Base-by-base conservation (phyloP, 345 rosid genomes). In the Rhodamnia rubescens region DNA sequence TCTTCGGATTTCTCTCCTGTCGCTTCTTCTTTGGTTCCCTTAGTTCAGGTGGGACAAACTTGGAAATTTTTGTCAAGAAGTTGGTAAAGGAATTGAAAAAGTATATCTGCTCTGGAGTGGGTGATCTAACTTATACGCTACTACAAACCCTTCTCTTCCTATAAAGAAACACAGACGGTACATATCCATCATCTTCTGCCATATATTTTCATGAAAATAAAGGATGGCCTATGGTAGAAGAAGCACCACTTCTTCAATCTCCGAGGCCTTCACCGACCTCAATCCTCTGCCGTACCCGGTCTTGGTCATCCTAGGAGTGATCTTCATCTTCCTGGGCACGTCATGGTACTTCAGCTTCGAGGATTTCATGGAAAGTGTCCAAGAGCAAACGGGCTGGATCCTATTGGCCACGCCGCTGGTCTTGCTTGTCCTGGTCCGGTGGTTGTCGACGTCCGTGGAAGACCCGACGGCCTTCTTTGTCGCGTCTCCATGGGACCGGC, bases 271-370 rank as follows among this genome's bases (percentile, higher is more conserved):
- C 92, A 89, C 94, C 8, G 75, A 64, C 54, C 87, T 97, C 18
- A 89, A 82, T 20, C 99, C 99, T 44, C 88, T 95, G 15, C 99
- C 99, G 1, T 97, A 94, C 54, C 99, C 98, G 15, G 98, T 95
- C 44, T 96, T 97, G 44, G 52, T 94, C 12, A 87, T 97, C 90
- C 81, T 95, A 29, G 96, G 93, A 7, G 94, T 95, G 2, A 86
- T 88, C 21, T 87, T 92, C 2, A 51, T 93, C 85, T 92, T 97
- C 85, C 91, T 97, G 0, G 88, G 94, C 81, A 87, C 85, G 2
- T 93, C 98, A 15, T 97, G 94, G 95, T 92, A 86, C 90, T 86
- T 91, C 57, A 89, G 83, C 90, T 93, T 91, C 53, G 96, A 95
- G 85, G 93, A 92, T 1, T 89, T 90, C 29, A 87, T 93, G 51